A percentile compares a stretch with the other conserved stretches of the same genome.
These are phyloP conservation scores for Cyclocybe cylindracea DNA, from an alignment of 768 basidiomycete genomes.

Conservation along the genomic window DNA sequence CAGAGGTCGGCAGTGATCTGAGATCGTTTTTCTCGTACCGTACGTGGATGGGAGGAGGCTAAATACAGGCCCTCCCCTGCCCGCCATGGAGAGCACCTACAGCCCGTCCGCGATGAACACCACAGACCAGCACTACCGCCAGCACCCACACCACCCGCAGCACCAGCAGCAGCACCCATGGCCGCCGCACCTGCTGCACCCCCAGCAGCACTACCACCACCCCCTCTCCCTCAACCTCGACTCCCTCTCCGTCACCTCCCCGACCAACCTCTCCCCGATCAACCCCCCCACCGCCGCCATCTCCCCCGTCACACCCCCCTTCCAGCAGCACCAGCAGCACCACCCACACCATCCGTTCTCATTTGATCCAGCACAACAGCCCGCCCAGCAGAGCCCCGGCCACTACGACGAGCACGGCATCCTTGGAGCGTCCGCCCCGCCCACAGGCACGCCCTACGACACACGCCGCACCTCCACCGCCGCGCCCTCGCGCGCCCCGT, in stretches of 20 bases:
- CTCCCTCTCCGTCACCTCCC: slow-evolving; percentile 65
- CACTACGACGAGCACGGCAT: slow-evolving; percentile 29
- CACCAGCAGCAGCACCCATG: slow-evolving; percentile 16
- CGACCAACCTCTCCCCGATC: slow-evolving; percentile 65
- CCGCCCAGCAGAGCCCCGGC: slow-evolving; percentile 28
- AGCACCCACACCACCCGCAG: slow-evolving; percentile 6
- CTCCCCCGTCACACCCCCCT: slow-evolving; percentile 49
- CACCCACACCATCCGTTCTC: slow-evolving; percentile 51
- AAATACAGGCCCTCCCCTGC: too few species aligned
- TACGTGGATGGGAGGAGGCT: too few species aligned
- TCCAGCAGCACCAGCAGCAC: slow-evolving; percentile 36
- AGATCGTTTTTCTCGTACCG: neutral
- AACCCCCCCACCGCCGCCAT: slow-evolving; percentile 42
- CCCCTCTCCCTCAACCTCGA: slow-evolving; percentile 69
- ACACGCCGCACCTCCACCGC: slow-evolving; percentile 18
- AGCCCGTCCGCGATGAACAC: too few species aligned
- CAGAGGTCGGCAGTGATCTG: too few species aligned
- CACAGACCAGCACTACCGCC: neutral
- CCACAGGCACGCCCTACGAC: slow-evolving; percentile 24
- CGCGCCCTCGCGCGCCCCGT: slow-evolving; percentile 37
- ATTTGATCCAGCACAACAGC: slow-evolving; percentile 40
- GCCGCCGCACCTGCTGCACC: slow-evolving; percentile 16
- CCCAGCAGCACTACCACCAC: slow-evolving; percentile 21
- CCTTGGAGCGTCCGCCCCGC: slow-evolving; percentile 12
- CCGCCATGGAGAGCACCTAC: too few species aligned